Percentiles rank a stretch among this genome's conserved stretches.
phyloP scores from a whole-genome alignment of 2,329 filamentous ascomycete species.

The Colletotrichum lentis region DNA sequence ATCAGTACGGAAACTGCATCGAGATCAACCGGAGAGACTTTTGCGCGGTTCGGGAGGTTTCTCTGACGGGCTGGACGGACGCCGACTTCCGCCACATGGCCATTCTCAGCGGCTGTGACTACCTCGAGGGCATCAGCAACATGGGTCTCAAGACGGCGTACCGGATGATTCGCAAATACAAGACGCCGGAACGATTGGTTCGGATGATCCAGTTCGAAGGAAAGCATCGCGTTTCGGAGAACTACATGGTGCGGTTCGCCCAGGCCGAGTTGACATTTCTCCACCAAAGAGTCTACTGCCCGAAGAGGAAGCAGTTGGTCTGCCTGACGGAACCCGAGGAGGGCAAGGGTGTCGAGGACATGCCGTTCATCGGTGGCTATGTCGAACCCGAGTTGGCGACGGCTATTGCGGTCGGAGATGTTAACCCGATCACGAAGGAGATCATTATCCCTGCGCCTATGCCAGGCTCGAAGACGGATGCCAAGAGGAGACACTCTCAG shows the following conservation, averaged over 20 bases:
- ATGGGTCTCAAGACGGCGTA: conserved; percentile 95
- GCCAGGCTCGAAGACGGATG: conserved; percentile 54
- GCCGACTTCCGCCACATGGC: conserved; percentile 93
- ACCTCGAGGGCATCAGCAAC: conserved; percentile 83
- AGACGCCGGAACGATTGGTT: conserved; percentile 82
- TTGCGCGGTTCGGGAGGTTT: conserved; percentile 85
- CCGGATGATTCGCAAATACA: conserved; percentile 87
- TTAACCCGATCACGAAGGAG: conserved; percentile 89
- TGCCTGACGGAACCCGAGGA: conserved; percentile 74
- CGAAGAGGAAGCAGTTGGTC: conserved; percentile 73
- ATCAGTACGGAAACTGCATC: conserved; percentile 90
- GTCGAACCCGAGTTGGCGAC: conserved; percentile 74
- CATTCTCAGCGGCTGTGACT: conserved; percentile 95
- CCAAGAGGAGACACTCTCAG: conserved; percentile 54
- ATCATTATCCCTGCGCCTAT: conserved; percentile 57
- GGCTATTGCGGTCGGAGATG: conserved; percentile 79
- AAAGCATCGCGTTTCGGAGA: conserved; percentile 79
- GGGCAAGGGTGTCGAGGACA: conserved; percentile 70
- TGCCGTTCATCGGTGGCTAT: conserved; percentile 82
- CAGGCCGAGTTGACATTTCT: conserved; percentile 93
- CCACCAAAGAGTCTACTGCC: conserved; percentile 94
- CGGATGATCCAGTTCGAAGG: conserved; percentile 88
- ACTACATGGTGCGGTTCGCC: conserved; percentile 82
- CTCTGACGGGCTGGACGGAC: conserved; percentile 90
- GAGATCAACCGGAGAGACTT: conserved; percentile 93